Conservation (phyloP, 768 basidiomycete species). For the Kwoniella sp. region DNA sequence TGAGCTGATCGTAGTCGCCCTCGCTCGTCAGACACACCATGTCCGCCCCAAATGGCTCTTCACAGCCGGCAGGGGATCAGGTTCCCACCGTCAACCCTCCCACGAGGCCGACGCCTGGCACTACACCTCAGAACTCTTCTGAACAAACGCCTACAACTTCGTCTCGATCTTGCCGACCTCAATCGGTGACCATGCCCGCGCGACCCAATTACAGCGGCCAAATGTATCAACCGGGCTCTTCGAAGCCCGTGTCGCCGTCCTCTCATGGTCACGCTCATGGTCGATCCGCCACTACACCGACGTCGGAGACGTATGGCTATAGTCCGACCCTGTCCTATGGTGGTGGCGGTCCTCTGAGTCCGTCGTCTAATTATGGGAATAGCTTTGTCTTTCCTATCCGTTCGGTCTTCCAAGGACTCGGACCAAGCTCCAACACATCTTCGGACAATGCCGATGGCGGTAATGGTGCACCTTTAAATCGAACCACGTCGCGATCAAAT, state of each 20-base stretch:
- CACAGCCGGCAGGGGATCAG: not conserved
- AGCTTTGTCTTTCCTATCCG: constrained; percentile 34
- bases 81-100: constrained; percentile 1
- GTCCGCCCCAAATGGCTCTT: not conserved
- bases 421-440: not conserved
- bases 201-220: constrained; percentile 6
- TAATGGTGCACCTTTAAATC: constrained; percentile 1
- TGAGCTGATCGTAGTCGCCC: no score
- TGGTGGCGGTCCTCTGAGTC: constrained; percentile 20
- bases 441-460: not conserved
- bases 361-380: constrained; percentile 14
- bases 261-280: not conserved
- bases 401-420: constrained; percentile 28
- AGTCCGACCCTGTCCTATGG: constrained; percentile 17
- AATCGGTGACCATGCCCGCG: constrained; percentile 14
- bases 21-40: not conserved
- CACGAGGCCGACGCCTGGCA: constrained; percentile 9
- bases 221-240: constrained; percentile 2
- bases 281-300: constrained; percentile 13
- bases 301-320: not conserved
- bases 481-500: constrained; percentile 2
- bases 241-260: constrained; percentile 9
- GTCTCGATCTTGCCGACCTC: constrained; percentile 3
- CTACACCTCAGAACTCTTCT: constrained; percentile 16
- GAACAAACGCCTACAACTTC: not conserved